Evolutionary conservation across 169 alveolate species (phyloP), one percentile per base, ranked within the genome.

Genomic region (Plasmodium sp.): DNA sequence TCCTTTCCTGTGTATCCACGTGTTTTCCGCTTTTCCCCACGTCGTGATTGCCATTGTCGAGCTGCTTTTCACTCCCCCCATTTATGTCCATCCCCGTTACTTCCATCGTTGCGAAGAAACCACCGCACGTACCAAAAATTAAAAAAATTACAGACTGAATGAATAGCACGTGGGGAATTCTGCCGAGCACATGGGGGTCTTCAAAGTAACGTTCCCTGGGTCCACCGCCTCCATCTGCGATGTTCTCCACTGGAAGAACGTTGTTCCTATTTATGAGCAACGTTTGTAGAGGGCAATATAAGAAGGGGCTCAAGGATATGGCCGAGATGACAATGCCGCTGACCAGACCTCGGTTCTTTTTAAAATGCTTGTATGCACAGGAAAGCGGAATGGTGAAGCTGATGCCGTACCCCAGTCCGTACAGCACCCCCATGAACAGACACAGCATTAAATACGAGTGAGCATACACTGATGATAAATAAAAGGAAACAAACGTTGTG

Each of bases 261-360:
- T 86, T 86, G 18, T 77, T 75, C 56, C 48, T 86, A 56, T 86
- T 86, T 33, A 86, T 86, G 7, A 77, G 27, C 16, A 86, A 12
- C 7, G 93, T 86, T 67, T 86, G 93, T 45, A 86, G 45, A 34
- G 93, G 93, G n/a, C 93, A 86, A 34, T 86, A 86, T 22, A 86
- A 54, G 34, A 91, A 91, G 34, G 95, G 95, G 18, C 95, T 80
- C 77, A 91, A 73, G 7, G 95, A 82, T 7, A 83, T 91, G 10
- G 93, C 95, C 3, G 95, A 71, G 75, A 91, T 91, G 36, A 91
- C 91, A 34, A 91, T 80, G 0, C 95, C 95, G 74, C 93, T 83
- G 4, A 91, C 81, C 14, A 91, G 56, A 2, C 95, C 95, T n/a
- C 95, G 43, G 41, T 91, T 91, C 22, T 73, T 83, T 73, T 74